Conservation (phyloP, 345 rosid species). For the Citrus sp. region DNA sequence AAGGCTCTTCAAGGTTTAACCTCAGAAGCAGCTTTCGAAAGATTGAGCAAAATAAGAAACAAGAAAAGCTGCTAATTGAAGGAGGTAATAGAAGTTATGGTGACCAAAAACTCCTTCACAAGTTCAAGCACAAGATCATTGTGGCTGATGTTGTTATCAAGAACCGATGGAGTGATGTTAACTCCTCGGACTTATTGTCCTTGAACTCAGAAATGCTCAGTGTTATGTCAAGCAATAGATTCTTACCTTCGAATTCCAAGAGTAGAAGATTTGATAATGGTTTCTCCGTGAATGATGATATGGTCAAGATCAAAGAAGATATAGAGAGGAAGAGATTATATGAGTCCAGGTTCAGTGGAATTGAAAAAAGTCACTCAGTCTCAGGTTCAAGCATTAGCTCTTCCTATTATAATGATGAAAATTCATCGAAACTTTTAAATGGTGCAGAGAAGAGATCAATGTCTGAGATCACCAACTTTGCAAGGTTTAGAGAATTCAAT, state of each 20-base stretch:
- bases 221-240: constrained; percentile 24
- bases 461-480: constrained; percentile 42
- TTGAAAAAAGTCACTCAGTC: constrained; percentile 15
- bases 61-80: constrained; percentile 16
- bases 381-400: constrained; percentile 12
- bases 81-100: constrained; percentile 3
- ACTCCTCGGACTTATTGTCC: constrained; percentile 44
- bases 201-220: constrained; percentile 42
- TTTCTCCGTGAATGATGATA: constrained; percentile 9
- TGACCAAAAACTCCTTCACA: constrained; percentile 23
- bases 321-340: constrained; percentile 31
- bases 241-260: constrained; percentile 14
- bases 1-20: constrained; percentile 18
- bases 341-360: constrained; percentile 22
- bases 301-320: constrained; percentile 34
- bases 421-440: constrained; percentile 12
- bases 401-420: constrained; percentile 6
- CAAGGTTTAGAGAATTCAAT: constrained; percentile 29
- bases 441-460: constrained; percentile 34
- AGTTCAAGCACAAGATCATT: constrained; percentile 43
- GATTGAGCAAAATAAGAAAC: background rate
- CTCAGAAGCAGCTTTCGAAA: constrained; percentile 13
- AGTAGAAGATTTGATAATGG: constrained; percentile 10
- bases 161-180: constrained; percentile 53
- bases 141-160: constrained; percentile 37